Conservation (phyloP, 768 basidiomycete genomes). For the Suillus lakei region DNA sequence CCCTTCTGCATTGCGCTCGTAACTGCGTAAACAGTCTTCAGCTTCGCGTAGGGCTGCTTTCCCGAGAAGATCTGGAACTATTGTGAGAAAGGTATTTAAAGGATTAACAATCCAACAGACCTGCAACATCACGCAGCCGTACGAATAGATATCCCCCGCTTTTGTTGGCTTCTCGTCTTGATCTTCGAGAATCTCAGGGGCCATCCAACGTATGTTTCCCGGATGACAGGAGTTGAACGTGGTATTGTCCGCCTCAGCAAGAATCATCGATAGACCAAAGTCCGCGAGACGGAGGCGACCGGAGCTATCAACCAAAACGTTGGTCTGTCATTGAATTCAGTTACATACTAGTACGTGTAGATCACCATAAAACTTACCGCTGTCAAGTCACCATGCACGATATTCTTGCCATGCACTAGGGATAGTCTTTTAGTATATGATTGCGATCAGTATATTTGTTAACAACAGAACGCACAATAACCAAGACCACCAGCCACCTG, state of each 20-base stretch:
- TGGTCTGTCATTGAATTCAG: constrained; percentile 28
- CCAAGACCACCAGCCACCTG: constrained; percentile 22
- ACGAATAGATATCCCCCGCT: constrained; percentile 10
- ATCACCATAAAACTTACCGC: constrained; percentile 34
- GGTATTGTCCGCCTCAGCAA: constrained; percentile 35
- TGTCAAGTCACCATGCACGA: constrained; percentile 52
- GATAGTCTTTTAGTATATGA: not conserved
- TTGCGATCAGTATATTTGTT: not conserved
- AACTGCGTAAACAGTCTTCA: constrained; percentile 15
- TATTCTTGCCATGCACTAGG: constrained; percentile 19
- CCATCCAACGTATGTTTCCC: constrained; percentile 18
- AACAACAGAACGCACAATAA: constrained; percentile 17
- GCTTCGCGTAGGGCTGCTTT: constrained; percentile 24
- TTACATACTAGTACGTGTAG: not conserved
- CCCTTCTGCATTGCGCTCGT: not conserved
- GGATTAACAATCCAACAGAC: not conserved
- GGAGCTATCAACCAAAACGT: constrained; percentile 39
- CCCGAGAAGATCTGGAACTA: constrained; percentile 27
- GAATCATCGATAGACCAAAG: constrained; percentile 40
- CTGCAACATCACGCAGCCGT: not conserved
- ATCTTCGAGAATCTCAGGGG: constrained; percentile 20
- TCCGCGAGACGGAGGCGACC: constrained; percentile 40
- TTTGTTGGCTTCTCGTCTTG: constrained; percentile 17
- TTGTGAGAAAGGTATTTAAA: not conserved
- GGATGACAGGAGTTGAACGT: constrained; percentile 16